Percentiles rank a stretch among this genome's conserved stretches.
Evolutionary conservation across 257 asterid genomes (phyloP).

Genomic region (Ocimum tenuiflorum): DNA sequence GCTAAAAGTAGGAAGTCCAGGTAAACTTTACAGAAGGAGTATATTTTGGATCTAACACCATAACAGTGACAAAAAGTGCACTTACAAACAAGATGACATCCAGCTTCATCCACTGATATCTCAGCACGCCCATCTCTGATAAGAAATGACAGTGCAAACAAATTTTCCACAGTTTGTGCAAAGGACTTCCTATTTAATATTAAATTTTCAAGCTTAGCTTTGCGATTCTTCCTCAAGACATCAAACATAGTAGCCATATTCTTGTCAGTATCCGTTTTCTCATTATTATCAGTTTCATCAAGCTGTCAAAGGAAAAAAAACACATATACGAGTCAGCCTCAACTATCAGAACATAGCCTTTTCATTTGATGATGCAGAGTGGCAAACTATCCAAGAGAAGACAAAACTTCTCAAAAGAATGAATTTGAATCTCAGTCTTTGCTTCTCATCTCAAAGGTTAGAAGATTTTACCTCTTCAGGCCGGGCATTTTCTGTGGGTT

Average conservation of each 20-base stretch:
- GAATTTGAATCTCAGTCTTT: not conserved
- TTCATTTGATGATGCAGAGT: no score
- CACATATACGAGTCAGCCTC: not conserved
- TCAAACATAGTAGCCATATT: constrained; percentile 84
- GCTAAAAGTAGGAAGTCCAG: constrained; percentile 34
- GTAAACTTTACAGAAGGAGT: no score
- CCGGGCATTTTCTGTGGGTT: constrained; percentile 45
- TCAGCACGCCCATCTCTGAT: constrained; percentile 88
- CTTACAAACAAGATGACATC: constrained; percentile 75
- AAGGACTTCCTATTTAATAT: constrained; percentile 63
- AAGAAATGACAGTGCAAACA: constrained; percentile 86
- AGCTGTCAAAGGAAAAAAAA: constrained; percentile 38
- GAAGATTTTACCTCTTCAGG: constrained; percentile 73
- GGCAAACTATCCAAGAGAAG: no score
- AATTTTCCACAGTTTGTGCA: constrained; percentile 90
- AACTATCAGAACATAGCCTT: not conserved
- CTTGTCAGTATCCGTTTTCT: constrained; percentile 78
- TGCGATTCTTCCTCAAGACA: constrained; percentile 53
- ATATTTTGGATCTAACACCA: not conserved
- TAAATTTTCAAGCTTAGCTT: constrained; percentile 61
- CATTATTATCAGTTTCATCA: constrained; percentile 37
- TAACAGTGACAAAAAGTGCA: not conserved
- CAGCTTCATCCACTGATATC: constrained; percentile 46
- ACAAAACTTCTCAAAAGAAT: not conserved
- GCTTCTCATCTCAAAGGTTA: not conserved